Conservation (phyloP, 331 rosid genomes). For the Erythrophleum ivorense region DNA sequence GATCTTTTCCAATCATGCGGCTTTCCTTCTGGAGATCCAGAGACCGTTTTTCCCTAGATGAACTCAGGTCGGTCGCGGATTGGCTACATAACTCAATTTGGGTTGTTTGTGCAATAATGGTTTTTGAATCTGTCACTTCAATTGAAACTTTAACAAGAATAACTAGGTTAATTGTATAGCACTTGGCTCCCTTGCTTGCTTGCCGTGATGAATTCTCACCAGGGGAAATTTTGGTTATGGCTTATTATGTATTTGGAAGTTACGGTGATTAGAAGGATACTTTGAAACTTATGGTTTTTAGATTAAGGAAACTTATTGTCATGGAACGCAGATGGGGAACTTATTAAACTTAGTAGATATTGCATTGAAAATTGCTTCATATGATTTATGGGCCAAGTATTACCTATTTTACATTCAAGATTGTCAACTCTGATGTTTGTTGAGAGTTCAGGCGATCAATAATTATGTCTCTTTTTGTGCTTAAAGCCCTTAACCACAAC, state of each 20-base stretch:
- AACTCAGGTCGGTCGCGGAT: slow-evolving; percentile 63
- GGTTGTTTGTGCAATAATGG: neutral
- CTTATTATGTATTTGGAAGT: neutral
- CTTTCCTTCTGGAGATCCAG: slow-evolving; percentile 83
- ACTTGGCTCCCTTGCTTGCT: neutral
- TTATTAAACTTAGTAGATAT: slow-evolving; percentile 2
- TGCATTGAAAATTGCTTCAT: neutral
- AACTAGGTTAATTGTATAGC: neutral
- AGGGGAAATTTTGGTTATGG: neutral
- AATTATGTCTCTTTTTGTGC: neutral
- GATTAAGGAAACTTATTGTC: neutral
- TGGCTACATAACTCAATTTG: neutral
- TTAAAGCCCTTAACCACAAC: neutral
- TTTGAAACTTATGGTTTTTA: neutral
- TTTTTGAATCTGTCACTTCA: neutral
- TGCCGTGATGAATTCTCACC: neutral
- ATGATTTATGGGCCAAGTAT: neutral
- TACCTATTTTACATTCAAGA: neutral
- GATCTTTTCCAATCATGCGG: slow-evolving; percentile 72
- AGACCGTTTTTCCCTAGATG: slow-evolving; percentile 82
- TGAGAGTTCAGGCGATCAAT: neutral
- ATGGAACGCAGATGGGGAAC: neutral
- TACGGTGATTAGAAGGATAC: neutral
- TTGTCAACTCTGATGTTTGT: neutral
- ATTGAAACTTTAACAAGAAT: neutral